phyloP scores from a whole-genome alignment of 2,329 filamentous ascomycete genomes.

The Akanthomyces muscarius region DNA sequence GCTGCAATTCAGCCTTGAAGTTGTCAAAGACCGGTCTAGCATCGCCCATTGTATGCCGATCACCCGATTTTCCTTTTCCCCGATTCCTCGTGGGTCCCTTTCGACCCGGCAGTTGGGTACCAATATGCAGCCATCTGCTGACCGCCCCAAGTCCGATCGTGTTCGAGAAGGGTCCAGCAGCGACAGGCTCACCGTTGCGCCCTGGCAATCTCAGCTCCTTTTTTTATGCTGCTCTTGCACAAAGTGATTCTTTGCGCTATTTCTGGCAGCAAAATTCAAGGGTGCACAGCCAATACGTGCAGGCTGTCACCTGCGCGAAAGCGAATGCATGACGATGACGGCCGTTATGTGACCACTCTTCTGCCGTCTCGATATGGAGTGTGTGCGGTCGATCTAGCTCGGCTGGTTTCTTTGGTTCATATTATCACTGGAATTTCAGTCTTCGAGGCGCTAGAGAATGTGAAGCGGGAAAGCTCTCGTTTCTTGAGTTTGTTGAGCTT shows the following conservation, averaged over 20 bases:
- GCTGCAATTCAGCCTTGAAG: neutral
- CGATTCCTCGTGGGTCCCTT: neutral
- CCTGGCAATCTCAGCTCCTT: neutral
- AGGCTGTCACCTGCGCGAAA: neutral
- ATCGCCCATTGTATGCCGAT: neutral
- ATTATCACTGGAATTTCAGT: neutral
- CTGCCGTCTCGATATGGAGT: neutral
- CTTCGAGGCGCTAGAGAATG: neutral
- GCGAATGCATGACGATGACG: neutral
- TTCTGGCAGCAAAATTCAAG: neutral
- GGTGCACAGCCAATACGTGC: neutral
- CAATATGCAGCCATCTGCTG: slow-evolving; percentile 3
- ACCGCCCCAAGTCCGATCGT: slow-evolving; percentile 3
- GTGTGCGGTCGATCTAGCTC: neutral
- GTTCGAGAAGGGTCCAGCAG: slow-evolving; percentile 3
- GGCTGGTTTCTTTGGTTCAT: neutral
- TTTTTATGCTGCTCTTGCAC: neutral
- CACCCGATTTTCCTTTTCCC: neutral
- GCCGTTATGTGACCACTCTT: neutral
- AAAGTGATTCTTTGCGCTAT: neutral
- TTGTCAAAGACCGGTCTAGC: neutral
- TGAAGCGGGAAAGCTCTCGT: neutral
- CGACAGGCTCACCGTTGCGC: neutral
- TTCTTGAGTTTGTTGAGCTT: too few species aligned
- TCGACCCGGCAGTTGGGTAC: slow-evolving; percentile 10